Conservation (phyloP, 306 rosid species). For the Cucurbita ficifolia region DNA sequence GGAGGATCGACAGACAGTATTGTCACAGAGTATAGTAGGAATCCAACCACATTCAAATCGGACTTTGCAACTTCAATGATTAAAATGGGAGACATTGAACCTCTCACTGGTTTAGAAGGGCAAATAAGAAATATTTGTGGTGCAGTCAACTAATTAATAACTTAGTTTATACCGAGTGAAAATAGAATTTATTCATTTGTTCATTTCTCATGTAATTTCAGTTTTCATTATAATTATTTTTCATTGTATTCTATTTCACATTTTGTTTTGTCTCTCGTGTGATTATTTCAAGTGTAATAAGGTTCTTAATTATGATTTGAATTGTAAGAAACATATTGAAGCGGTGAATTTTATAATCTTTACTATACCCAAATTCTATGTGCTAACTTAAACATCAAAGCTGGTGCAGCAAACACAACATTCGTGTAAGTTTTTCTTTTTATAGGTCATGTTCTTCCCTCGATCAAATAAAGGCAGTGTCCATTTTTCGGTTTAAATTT, state of each 20-base stretch:
- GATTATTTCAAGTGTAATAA: neutral
- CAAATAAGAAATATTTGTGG: constrained; percentile 14
- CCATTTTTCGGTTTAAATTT: no score
- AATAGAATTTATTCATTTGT: neutral
- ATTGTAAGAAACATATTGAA: no score
- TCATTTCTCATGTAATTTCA: neutral
- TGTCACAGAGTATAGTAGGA: constrained; percentile 11
- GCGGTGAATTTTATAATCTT: no score
- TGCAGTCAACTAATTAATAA: constrained; percentile 5
- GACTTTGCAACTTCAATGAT: constrained; percentile 18
- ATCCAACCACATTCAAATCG: neutral
- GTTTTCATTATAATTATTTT: neutral
- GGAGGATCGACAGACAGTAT: constrained; percentile 14
- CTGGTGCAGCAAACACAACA: no score
- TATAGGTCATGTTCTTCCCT: no score
- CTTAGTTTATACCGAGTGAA: no score
- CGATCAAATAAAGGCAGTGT: no score
- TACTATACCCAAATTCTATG: no score
- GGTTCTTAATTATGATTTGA: neutral
- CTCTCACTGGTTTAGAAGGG: constrained; percentile 14
- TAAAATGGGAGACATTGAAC: constrained; percentile 15
- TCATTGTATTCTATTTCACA: neutral
- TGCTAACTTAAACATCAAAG: no score
- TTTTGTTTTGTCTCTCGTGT: neutral
- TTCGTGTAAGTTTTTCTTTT: no score